Evolutionary conservation across 176 grass and related monocot genomes (phyloP).

Genomic region (Carex cristatella): DNA sequence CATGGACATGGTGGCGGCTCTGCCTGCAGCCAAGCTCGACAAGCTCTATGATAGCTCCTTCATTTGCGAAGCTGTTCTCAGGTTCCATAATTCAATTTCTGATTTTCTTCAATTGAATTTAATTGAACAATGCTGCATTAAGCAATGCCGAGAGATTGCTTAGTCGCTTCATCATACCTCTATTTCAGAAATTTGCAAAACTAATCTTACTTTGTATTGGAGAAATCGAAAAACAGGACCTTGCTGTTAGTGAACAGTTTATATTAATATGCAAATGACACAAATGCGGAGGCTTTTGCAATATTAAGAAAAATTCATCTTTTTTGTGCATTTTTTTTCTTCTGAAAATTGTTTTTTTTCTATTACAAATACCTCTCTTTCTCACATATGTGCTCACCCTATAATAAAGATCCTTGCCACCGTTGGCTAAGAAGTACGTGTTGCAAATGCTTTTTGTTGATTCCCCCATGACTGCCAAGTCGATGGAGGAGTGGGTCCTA

Average conservation of each 20-base stretch:
- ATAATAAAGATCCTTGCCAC: constrained; percentile 53
- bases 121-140: background rate
- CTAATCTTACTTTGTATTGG: background rate
- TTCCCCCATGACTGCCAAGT: constrained; percentile 34
- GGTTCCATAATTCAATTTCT: constrained; percentile 23
- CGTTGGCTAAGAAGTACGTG: constrained; percentile 77
- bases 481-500: constrained; percentile 85
- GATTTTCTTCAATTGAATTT: background rate
- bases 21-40: constrained; percentile 67
- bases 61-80: constrained; percentile 91
- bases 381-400: no score
- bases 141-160: background rate
- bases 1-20: constrained; percentile 92
- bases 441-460: constrained; percentile 76
- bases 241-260: background rate
- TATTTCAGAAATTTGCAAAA: background rate
- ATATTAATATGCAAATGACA: background rate
- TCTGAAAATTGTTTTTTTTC: background rate
- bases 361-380: background rate
- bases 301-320: background rate
- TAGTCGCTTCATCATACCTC: background rate
- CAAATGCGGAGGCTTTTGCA: background rate
- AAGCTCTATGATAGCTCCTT: constrained; percentile 80
- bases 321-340: background rate
- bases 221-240: background rate